phyloP scores from a whole-genome alignment of 2,329 filamentous ascomycete genomes.

The Fusarium sp. region DNA sequence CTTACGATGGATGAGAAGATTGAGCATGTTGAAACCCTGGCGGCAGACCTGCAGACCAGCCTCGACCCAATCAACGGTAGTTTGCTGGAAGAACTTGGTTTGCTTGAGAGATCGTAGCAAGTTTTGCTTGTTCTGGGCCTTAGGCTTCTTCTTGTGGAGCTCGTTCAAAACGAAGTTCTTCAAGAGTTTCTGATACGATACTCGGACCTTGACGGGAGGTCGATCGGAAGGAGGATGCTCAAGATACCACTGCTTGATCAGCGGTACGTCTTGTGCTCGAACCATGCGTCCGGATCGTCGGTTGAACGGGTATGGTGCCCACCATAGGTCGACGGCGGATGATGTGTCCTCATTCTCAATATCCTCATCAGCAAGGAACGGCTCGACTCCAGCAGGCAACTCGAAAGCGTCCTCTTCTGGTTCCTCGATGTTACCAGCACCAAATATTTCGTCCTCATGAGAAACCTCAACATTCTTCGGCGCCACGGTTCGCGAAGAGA shows the following conservation, averaged over 20 bases:
- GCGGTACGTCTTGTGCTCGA: constrained; percentile 92
- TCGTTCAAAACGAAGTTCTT: constrained; percentile 98
- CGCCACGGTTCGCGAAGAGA: constrained; percentile 92
- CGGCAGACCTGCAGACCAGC: constrained; percentile 97
- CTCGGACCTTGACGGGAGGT: constrained; percentile 95
- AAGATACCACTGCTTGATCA: constrained; percentile 98
- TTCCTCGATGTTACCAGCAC: constrained; percentile 79
- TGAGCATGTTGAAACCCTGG: constrained; percentile 99
- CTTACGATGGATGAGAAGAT: constrained; percentile 96
- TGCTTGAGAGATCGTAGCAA: constrained; percentile 89
- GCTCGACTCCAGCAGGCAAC: constrained; percentile 82
- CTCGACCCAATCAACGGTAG: constrained; percentile 99
- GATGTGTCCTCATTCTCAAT: constrained; percentile 91
- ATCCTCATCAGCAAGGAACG: constrained; percentile 91
- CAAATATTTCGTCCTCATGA: constrained; percentile 95
- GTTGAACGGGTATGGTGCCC: constrained; percentile 97
- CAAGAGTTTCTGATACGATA: constrained; percentile 97
- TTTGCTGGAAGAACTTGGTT: constrained; percentile 99
- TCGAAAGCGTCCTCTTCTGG: constrained; percentile 86
- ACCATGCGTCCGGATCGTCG: constrained; percentile 96
- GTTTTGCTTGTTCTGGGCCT: constrained; percentile 95
- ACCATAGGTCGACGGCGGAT: constrained; percentile 94
- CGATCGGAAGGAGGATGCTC: constrained; percentile 89
- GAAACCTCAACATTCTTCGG: constrained; percentile 93
- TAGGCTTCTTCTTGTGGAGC: constrained; percentile 94